Conservation (phyloP, 345 rosid genomes). For the Lenwebbia sp. region DNA sequence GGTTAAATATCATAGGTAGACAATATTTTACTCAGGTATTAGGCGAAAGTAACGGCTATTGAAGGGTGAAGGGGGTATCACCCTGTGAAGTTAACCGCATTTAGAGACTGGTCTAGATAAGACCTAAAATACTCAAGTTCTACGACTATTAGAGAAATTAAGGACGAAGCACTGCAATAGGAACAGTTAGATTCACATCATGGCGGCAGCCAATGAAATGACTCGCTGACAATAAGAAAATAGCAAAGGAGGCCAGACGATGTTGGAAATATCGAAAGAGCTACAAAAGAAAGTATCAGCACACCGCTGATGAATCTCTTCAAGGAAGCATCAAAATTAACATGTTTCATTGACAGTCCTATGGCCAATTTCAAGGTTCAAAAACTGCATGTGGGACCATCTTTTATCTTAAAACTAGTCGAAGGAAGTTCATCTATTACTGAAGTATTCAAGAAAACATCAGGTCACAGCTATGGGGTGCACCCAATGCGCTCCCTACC, state of each 20-base stretch:
- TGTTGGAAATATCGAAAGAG: background rate
- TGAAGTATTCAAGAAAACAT: background rate
- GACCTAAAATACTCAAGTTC: background rate
- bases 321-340: background rate
- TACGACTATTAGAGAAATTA: background rate
- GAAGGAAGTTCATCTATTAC: background rate
- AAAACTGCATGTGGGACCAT: background rate
- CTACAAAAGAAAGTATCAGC: background rate
- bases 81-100: background rate
- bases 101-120: background rate
- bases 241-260: background rate
- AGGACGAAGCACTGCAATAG: background rate
- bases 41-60: background rate
- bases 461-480: background rate
- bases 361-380: background rate
- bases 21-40: background rate
- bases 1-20: background rate
- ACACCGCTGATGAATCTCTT: background rate
- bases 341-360: background rate
- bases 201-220: background rate
- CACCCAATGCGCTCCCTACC: background rate
- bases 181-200: background rate
- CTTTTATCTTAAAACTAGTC: background rate
- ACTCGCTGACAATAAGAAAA: background rate
- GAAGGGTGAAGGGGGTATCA: background rate